Evolutionary conservation across 176 grass and related monocot species (phyloP).

Genomic region (Eragrostis curvula): DNA sequence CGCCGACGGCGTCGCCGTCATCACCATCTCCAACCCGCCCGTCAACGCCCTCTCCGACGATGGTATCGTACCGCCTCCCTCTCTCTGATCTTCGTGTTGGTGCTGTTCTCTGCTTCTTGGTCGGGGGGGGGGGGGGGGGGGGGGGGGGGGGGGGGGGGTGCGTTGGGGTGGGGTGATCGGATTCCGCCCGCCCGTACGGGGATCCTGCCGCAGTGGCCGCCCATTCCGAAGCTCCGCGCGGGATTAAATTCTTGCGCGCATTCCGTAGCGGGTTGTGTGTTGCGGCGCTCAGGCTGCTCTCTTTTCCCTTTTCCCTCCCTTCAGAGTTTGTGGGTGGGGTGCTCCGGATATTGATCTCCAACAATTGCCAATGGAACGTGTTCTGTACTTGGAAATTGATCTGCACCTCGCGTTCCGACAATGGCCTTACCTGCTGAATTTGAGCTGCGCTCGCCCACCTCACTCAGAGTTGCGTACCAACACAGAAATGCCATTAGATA

Average conservation of each 20-base stretch:
- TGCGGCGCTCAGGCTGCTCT: not conserved
- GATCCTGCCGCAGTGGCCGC: no score
- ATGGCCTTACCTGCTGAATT: not conserved
- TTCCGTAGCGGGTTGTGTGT: not conserved
- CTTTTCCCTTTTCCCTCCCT: not conserved
- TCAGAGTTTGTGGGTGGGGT: not conserved
- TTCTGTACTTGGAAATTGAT: not conserved
- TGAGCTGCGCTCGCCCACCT: not conserved
- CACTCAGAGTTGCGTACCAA: not conserved
- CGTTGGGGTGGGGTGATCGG: no score
- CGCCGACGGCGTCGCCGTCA: slow-evolving; percentile 76
- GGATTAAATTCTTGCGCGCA: not conserved
- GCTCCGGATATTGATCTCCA: not conserved
- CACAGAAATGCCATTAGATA: not conserved
- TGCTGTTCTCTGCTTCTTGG: not conserved
- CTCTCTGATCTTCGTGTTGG: not conserved
- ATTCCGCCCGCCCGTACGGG: no score
- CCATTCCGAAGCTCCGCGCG: no score
- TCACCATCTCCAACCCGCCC: slow-evolving; percentile 83
- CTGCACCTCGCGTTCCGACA: not conserved
- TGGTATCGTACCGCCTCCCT: slow-evolving; percentile 42
- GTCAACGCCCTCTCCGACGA: slow-evolving; percentile 74
- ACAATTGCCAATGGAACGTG: no score
- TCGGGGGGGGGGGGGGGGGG: no score
- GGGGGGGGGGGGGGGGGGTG: no score